Percentiles rank a stretch among this genome's conserved stretches.
These are phyloP conservation scores for Globisporangium parvum DNA, from an alignment of 352 stramenopile genomes.

Conservation along the genomic window DNA sequence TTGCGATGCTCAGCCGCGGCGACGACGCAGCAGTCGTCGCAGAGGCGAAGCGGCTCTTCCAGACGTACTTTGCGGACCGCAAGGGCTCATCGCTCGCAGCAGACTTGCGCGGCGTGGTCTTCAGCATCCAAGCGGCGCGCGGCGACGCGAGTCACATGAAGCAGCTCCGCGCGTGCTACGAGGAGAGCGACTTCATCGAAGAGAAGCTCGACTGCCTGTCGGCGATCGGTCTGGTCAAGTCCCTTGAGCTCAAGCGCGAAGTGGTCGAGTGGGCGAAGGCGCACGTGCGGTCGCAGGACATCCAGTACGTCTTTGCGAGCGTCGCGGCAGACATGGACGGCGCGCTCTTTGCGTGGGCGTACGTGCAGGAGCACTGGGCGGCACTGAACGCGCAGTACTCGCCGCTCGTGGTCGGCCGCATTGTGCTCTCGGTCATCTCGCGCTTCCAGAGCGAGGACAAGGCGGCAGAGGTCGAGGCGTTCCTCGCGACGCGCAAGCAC, in stretches of 20 bases:
- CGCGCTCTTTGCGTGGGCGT: slow-evolving; percentile 56
- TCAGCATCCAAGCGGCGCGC: slow-evolving; percentile 38
- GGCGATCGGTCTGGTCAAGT: slow-evolving; percentile 44
- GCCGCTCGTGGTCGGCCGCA: slow-evolving; percentile 34
- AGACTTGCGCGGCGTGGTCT: slow-evolving; percentile 54
- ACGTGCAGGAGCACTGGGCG: slow-evolving; percentile 60
- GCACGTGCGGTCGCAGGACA: slow-evolving; percentile 63
- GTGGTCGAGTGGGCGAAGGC: slow-evolving; percentile 72
- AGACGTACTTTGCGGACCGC: slow-evolving; percentile 32
- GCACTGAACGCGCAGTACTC: slow-evolving; percentile 52
- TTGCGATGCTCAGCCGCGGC: slow-evolving; percentile 41
- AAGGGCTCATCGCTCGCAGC: slow-evolving; percentile 37
- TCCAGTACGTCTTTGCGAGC: slow-evolving; percentile 41
- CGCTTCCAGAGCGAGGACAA: slow-evolving; percentile 42
- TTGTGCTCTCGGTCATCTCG: slow-evolving; percentile 32
- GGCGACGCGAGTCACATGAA: slow-evolving; percentile 37
- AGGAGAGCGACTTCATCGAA: slow-evolving; percentile 55
- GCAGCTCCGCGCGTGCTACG: slow-evolving; percentile 53
- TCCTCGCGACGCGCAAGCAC: slow-evolving; percentile 42
- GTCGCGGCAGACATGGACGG: slow-evolving; percentile 45
- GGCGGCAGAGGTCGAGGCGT: slow-evolving; percentile 56
- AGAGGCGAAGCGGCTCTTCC: slow-evolving; percentile 52
- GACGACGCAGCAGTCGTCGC: slow-evolving; percentile 42
- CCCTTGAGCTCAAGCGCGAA: slow-evolving; percentile 34
- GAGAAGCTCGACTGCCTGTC: slow-evolving; percentile 56